Percentiles rank a stretch among this genome's conserved stretches.
phyloP scores from a whole-genome alignment of 2,329 filamentous ascomycete species.

The Ophiostoma perfectum region DNA sequence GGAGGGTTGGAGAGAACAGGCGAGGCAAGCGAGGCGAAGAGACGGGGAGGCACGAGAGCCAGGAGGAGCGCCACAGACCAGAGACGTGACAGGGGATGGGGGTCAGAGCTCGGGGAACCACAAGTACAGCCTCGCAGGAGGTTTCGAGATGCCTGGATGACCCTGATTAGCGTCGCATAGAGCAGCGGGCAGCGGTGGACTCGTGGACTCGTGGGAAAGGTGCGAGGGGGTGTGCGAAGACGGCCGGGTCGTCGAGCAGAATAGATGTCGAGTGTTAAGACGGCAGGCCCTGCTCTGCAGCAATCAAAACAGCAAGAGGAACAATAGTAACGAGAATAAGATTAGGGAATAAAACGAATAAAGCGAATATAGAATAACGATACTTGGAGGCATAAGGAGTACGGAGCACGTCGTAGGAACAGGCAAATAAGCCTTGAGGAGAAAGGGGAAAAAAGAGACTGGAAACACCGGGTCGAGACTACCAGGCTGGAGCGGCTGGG shows the following conservation, averaged over 20 bases:
- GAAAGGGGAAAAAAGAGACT: slow-evolving; percentile 1
- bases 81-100: slow-evolving; percentile 26
- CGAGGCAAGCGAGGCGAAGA: neutral
- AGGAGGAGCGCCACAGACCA: neutral
- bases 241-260: too few relatives aligned
- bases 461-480: slow-evolving; percentile 19
- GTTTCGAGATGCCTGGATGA: slow-evolving; percentile 37
- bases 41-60: neutral
- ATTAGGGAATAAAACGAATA: neutral
- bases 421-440: neutral
- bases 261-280: neutral
- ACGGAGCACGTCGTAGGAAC: too few relatives aligned
- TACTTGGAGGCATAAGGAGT: neutral
- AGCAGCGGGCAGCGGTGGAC: neutral
- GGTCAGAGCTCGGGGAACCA: slow-evolving; percentile 34
- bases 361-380: neutral
- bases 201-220: too few relatives aligned
- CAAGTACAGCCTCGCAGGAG: slow-evolving; percentile 31
- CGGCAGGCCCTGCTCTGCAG: neutral
- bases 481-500: slow-evolving; percentile 14
- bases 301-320: slow-evolving; percentile 2
- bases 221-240: neutral
- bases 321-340: neutral
- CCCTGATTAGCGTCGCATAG: slow-evolving; percentile 41
- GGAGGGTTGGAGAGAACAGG: neutral